Evolutionary conservation across 164 flowering plant species (phyloP).

Genomic region (grape (Vitis vinifera)): DNA sequence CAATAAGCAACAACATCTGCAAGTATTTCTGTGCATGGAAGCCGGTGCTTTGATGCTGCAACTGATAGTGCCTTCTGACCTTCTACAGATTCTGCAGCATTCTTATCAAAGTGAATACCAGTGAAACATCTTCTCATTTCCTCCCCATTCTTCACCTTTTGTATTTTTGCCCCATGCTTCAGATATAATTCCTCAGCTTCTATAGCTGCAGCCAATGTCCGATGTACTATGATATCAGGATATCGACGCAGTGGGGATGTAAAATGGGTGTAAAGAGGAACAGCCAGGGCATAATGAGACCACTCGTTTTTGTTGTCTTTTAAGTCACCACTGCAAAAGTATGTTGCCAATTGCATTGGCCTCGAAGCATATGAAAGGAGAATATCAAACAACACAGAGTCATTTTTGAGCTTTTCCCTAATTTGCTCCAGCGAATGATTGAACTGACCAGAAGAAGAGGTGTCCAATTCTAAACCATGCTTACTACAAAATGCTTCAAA

Average conservation of each 20-base stretch:
- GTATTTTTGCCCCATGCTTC: conserved; percentile 18
- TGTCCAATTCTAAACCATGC: conserved; percentile 74
- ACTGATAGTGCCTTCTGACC: conserved; percentile 57
- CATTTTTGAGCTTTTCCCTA: conserved; percentile 63
- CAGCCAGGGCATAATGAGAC: conserved; percentile 85
- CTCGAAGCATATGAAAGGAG: conserved; percentile 68
- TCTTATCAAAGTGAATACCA: conserved; percentile 55
- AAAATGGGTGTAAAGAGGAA: conserved; percentile 89
- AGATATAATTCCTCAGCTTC: conserved; percentile 72
- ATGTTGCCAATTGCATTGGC: conserved; percentile 85
- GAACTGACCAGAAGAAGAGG: conserved; percentile 72
- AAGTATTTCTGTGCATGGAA: conserved; percentile 51
- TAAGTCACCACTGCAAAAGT: conserved; percentile 75
- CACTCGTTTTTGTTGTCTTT: conserved; percentile 49
- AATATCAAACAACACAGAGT: conserved; percentile 65
- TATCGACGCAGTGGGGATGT: conserved; percentile 94
- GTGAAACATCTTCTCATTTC: conserved; percentile 47
- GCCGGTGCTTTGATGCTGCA: conserved; percentile 57
- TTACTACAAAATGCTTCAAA: conserved; percentile 74
- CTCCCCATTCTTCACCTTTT: conserved; percentile 15
- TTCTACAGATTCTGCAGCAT: conserved; percentile 49
- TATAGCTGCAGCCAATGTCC: conserved; percentile 70
- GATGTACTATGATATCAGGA: conserved; percentile 92
- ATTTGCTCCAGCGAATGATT: conserved; percentile 61
- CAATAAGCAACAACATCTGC: conserved; percentile 67